Conservation (phyloP, 106 monocot genomes). For the Vanilla planifolia region DNA sequence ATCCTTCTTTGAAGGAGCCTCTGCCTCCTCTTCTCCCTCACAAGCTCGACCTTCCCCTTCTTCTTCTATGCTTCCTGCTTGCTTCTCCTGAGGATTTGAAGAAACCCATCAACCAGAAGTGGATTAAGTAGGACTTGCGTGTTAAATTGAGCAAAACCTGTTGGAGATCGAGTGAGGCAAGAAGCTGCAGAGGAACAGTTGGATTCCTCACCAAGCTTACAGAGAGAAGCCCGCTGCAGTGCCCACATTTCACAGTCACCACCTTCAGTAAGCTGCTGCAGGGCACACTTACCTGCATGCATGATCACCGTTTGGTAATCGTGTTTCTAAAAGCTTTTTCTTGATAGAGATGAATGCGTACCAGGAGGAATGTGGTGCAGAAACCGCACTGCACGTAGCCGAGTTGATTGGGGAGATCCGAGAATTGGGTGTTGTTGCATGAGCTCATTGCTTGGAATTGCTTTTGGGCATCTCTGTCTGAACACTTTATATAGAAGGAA, state of each 20-base stretch:
- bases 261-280: constrained; percentile 52
- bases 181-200: constrained; percentile 46
- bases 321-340: not conserved
- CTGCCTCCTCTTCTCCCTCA: constrained; percentile 14
- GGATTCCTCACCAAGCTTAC: constrained; percentile 50
- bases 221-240: constrained; percentile 72
- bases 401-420: constrained; percentile 65
- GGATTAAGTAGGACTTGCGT: not conserved
- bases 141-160: constrained; percentile 12
- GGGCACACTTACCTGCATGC: constrained; percentile 74
- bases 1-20: constrained; percentile 15
- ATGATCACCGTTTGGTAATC: not conserved
- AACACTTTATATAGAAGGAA: too few species aligned
- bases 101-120: not conserved
- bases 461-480: not conserved
- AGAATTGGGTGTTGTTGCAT: constrained; percentile 30
- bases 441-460: constrained; percentile 29
- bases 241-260: constrained; percentile 79
- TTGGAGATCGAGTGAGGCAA: constrained; percentile 23
- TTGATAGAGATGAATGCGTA: constrained; percentile 4
- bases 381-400: constrained; percentile 90
- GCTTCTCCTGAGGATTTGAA: constrained; percentile 9
- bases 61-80: constrained; percentile 13
- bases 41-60: not conserved
- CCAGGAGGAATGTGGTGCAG: constrained; percentile 75